A percentile compares a stretch with the other conserved stretches of the same genome.
These are phyloP conservation scores for Straminergon stramineum DNA, from an alignment of 225 moss, liverwort and hornwort species.

Conservation along the genomic window DNA sequence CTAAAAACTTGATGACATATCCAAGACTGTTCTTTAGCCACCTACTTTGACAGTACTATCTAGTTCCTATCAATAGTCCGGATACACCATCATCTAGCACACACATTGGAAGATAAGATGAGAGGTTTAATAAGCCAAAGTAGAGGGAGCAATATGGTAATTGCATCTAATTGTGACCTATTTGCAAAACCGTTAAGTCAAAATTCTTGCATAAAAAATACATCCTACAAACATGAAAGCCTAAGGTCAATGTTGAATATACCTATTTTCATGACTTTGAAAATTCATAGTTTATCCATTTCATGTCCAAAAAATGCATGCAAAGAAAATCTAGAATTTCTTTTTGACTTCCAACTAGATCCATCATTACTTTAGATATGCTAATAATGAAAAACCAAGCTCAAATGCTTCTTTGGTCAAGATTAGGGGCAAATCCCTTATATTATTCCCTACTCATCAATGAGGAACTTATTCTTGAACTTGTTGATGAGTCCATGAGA, in stretches of 20 bases:
- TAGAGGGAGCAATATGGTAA: rapidly evolving
- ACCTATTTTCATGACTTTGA: neutral
- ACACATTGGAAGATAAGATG: rapidly evolving
- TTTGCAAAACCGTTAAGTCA: rapidly evolving
- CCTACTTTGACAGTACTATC: neutral
- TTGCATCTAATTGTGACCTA: neutral
- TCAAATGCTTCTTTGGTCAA: neutral
- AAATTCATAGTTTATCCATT: neutral
- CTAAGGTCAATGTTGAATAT: rapidly evolving
- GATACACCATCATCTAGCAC: neutral
- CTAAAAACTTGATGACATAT: no score
- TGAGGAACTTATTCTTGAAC: neutral
- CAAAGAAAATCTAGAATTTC: neutral
- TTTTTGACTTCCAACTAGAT: neutral
- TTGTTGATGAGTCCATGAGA: neutral
- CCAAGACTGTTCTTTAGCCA: rapidly evolving
- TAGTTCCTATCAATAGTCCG: neutral
- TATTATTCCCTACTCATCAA: neutral
- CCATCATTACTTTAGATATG: neutral
- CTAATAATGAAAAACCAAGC: neutral
- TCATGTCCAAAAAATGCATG: neutral
- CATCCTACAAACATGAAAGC: neutral
- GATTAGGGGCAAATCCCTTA: neutral
- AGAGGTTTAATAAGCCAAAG: neutral
- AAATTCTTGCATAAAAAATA: neutral